A percentile compares a stretch with the other conserved stretches of the same genome.
Conservation (phyloP, 1,139 yeast genomes). For the Saccharomyces hybrid region DNA sequence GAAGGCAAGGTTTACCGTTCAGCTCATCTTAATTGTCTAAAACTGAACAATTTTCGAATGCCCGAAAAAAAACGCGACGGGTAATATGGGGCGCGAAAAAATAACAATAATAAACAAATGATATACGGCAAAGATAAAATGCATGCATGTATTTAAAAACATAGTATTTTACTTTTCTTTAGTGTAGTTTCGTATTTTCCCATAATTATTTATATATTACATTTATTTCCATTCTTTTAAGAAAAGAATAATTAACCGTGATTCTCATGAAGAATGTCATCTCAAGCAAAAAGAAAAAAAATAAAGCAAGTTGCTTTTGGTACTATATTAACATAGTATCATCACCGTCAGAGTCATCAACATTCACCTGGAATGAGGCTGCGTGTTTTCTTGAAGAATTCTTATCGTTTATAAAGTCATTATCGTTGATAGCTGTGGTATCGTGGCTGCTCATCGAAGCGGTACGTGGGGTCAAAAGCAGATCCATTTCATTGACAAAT, state of each 20-base stretch:
- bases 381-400: neutral
- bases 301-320: neutral
- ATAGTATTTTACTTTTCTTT: neutral
- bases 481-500: slow-evolving; percentile 2
- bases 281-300: neutral
- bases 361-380: slow-evolving; percentile 1
- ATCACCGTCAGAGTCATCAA: slow-evolving; percentile 3
- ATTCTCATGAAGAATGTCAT: neutral
- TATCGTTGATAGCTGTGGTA: neutral
- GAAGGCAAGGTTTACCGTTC: neutral
- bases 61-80: neutral
- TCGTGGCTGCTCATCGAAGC: neutral
- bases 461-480: neutral
- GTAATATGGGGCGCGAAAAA: neutral
- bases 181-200: neutral
- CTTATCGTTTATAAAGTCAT: neutral
- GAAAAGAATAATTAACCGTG: neutral
- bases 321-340: neutral
- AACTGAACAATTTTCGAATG: neutral
- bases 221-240: neutral
- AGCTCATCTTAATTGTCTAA: neutral
- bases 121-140: no score
- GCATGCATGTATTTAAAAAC: neutral
- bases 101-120: neutral
- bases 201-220: neutral